Conservation (phyloP, 257 asterid species). For the Nicotiana attenuata region DNA sequence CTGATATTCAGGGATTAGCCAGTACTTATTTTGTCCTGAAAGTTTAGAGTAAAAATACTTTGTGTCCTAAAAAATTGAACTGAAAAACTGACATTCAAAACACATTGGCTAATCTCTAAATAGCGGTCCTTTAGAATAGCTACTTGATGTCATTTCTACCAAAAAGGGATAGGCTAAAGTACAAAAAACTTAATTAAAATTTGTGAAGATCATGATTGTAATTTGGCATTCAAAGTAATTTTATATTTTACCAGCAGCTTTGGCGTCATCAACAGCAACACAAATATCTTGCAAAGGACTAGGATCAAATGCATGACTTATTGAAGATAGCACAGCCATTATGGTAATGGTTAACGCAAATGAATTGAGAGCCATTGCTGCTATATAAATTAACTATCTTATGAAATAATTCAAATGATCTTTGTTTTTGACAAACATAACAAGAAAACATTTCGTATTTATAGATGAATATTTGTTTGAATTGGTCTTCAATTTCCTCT, state of each 20-base stretch:
- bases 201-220: not conserved
- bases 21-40: no score
- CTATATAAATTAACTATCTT: no score
- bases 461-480: not conserved
- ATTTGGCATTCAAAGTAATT: not conserved
- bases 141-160: no score
- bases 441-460: not conserved
- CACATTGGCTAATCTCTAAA: no score
- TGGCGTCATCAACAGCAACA: not conserved
- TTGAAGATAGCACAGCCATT: not conserved
- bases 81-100: no score
- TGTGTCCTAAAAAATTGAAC: no score
- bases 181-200: no score
- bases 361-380: not conserved
- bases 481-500: not conserved
- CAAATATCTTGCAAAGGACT: not conserved
- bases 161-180: no score
- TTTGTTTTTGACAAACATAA: no score
- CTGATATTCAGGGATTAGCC: no score
- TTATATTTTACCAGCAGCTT: not conserved
- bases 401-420: not conserved
- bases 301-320: not conserved
- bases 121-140: no score
- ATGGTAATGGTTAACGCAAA: not conserved
- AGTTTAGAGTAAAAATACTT: no score